Conservation (phyloP, 2,329 filamentous ascomycete genomes). For the Clarireedia homoeocarpa region DNA sequence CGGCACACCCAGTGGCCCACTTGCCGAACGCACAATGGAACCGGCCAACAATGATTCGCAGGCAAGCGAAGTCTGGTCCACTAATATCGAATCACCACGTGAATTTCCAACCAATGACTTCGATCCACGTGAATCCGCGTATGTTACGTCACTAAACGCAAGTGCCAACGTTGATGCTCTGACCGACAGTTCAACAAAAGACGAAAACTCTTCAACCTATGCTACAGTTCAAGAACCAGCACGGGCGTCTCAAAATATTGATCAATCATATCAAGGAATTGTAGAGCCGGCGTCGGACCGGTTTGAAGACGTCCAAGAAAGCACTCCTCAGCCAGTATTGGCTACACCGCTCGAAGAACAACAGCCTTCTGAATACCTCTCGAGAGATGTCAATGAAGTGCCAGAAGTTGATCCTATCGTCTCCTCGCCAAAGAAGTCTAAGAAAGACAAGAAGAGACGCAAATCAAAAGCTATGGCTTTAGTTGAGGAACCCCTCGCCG, state of each 20-base stretch:
- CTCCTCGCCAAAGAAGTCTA: slow-evolving; percentile 7
- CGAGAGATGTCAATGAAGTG: not conserved
- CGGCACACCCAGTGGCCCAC: not conserved
- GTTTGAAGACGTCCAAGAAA: not conserved
- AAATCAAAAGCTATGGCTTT: slow-evolving; percentile 7
- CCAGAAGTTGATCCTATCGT: not conserved
- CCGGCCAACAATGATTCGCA: not conserved
- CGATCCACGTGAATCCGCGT: too few species aligned
- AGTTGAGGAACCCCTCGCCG: not conserved
- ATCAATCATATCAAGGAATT: not conserved
- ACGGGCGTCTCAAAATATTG: not conserved
- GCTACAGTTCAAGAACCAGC: not conserved
- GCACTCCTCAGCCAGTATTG: not conserved
- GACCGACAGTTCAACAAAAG: not conserved
- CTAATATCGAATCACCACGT: not conserved
- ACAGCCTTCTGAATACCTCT: not conserved
- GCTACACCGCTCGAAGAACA: not conserved
- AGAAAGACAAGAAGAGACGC: slow-evolving; percentile 17
- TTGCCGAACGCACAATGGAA: not conserved
- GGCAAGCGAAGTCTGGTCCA: not conserved
- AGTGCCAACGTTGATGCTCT: too few species aligned
- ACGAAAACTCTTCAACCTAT: slow-evolving; percentile 3
- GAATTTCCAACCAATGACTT: too few species aligned
- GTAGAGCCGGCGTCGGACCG: not conserved
- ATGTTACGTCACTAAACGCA: not conserved